These are phyloP conservation scores for Ganoderma sinense DNA, from an alignment of 1,284 basidiomycete genomes.

Conservation along the genomic window DNA sequence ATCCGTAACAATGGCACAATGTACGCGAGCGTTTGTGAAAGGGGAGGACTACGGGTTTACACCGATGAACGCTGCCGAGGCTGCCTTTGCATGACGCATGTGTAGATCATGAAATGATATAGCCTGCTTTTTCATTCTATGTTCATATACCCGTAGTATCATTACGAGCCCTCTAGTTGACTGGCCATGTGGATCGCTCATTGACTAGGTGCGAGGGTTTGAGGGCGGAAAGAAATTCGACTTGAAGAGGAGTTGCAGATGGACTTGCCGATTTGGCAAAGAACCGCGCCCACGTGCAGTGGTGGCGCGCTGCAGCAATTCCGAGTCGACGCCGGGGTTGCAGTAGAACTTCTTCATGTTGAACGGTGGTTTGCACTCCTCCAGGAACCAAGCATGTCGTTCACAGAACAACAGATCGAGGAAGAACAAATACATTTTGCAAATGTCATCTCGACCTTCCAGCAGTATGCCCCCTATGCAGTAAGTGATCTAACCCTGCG, in stretches of 20 bases:
- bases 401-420: conserved; percentile 40
- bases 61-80: conserved; percentile 46
- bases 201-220: too few relatives aligned
- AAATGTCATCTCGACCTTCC: conserved; percentile 73
- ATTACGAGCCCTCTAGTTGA: neutral
- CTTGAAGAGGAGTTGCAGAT: neutral
- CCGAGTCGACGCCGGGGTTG: too few relatives aligned
- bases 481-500: conserved; percentile 44
- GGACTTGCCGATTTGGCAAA: neutral
- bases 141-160: neutral
- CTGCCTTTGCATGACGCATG: conserved; percentile 50
- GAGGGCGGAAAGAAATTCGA: too few relatives aligned
- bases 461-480: conserved; percentile 69
- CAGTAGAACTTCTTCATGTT: too few relatives aligned
- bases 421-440: conserved; percentile 70
- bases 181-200: too few relatives aligned
- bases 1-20: conserved; percentile 89
- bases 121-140: conserved; percentile 2
- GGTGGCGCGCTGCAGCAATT: neutral
- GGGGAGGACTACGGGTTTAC: conserved; percentile 60
- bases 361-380: neutral
- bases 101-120: conserved; percentile 29
- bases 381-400: conserved; percentile 32
- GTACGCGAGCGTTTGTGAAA: conserved; percentile 79
- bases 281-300: neutral